Base-by-base conservation (phyloP, 805 yeast species). In the Candida succiphila region DNA sequence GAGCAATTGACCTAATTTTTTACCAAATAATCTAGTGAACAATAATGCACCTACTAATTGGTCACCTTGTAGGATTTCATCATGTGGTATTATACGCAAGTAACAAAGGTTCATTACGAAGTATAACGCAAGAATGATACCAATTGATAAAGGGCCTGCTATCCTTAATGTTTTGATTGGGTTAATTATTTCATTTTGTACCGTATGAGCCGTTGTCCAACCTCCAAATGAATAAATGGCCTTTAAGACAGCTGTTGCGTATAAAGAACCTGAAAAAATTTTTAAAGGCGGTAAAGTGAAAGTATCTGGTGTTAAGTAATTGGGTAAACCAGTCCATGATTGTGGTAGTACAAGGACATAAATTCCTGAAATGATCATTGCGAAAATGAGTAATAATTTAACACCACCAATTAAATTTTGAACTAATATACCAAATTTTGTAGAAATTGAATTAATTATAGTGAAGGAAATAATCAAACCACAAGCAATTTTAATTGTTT, bases 131-230 rank as follows among this genome's bases (percentile, higher is more conserved):
- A 66, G 39, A 19, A 65, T 52, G 10, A 65, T 38, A 10, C 51
- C 25, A 27, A 69, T 51, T 1, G 74, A 61, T 1, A 54, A 44
- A 1, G 70, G 72, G 1, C 72, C 75, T 1, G 72, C 68, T 10
- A 60, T 56, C 35, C 51, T 61, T 32, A 67, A 54, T 1, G 71
- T 67, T 8, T 64, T 42, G 2, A 60, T 54, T 1, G 74, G 74
- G 33, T 68, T 63, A 37, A 54, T 61, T 27, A 69, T 63, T 37
- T 69, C 74, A 43, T 62, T 66, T 12, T 68, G 56, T 13, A 64
- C 71, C 0, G 67, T 63, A 41, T 67, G 72, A 12, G 66, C 65
- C 2, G 67, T 51, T 29, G 64, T 64, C 75, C 75, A 68, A 4
- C 75, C 75, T 2, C 63, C 57, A 34, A 60, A 60, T 2, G 72